Evolutionary conservation across 768 basidiomycete genomes (phyloP), one percentile per base, ranked within the genome.

Genomic region (Rhizopogon rudus): DNA sequence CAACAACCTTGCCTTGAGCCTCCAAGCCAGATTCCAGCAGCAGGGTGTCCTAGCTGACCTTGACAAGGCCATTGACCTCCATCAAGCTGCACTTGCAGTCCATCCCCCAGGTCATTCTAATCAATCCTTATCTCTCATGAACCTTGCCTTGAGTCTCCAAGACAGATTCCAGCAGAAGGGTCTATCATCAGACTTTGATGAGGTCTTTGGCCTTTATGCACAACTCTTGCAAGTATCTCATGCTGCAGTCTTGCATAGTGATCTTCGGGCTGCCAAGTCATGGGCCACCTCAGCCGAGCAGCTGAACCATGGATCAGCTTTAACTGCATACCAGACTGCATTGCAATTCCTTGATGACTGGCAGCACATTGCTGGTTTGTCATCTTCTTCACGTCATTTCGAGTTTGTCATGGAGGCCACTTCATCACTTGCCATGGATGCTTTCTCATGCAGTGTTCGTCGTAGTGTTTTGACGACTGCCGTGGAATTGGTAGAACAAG

Each of bases 401-500:
- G 12, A 52, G 1, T 14, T 51, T 7, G 3, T 53, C 8, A 31
- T 13, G 20, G 43, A 22, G n/a, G 41, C 25, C 8, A n/a, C 22
- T 43, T 44, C 45, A 17, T 42, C 61, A 7, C 37, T 67, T 16
- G 65, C 63, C 3, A 55, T 58, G 16, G 51, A 68, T 39, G 66
- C 67, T n/a, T 40, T 65, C 4, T 49, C 67, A 2, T 66, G 65
- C 52, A 71, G 68, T 1, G 61, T 68, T 39, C 28, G 22, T 1
- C 45, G 28, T 16, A 60, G 58, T 3, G 45, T 63, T 22, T 29
- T 64, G 25, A 55, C 52, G 14, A 53, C 59, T 31, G 68, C 66
- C 17, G 57, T 75, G 10, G 72, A 75, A 40, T 68, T 73, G 60
- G 64, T 73, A 2, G 70, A 70, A 42, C 67, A 71, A 33, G 67